Evolutionary conservation across 768 basidiomycete genomes (phyloP), one percentile per base, ranked within the genome.

Genomic region (Lactarius sp.): DNA sequence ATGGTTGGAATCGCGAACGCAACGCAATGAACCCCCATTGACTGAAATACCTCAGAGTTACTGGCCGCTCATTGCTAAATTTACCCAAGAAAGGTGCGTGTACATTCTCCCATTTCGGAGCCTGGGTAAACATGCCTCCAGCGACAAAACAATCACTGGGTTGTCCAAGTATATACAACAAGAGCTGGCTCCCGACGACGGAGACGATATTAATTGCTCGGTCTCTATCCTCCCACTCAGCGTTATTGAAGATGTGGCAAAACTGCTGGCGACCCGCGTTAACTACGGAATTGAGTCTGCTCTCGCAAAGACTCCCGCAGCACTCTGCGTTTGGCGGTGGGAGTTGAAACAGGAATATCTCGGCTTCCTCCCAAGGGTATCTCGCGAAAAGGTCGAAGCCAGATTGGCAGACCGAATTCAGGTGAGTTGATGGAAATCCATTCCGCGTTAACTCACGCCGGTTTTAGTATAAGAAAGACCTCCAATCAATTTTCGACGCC

Each of bases 301-400:
- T 10, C 82, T 81, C 41, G 76, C 76, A 57, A 89, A 81, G 71
- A 70, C 77, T 22, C 85, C 87, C 14, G 83, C 86, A 7, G 76
- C 82, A n/a, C 74, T 90, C 39, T 86, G 82, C 65, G 76, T 88
- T 22, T 95, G 91, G 92, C 79, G 90, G 56, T 96, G 93, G 94
- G 94, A 96, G 72, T 85, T 90, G 12, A 84, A 83, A 69, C 79
- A 83, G 3, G 68, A 79, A 20, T 77, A 80, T 66, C 75, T 76
- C 62, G 78, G 82, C 60, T 87, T 86, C 82, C 72, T 94, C 37
- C 88, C 90, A 0, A 85, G 83, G 71, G 84, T 81, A 70, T 79
- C 80, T 13, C 77, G 77, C 66, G 85, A 87, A 66, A 90, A 82
- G 70, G 83, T 81, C 0, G 83, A 86, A 56, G 73, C 71, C 9